These are phyloP conservation scores for Candida silvicultrix DNA, from an alignment of 805 yeast species.

Conservation along the genomic window DNA sequence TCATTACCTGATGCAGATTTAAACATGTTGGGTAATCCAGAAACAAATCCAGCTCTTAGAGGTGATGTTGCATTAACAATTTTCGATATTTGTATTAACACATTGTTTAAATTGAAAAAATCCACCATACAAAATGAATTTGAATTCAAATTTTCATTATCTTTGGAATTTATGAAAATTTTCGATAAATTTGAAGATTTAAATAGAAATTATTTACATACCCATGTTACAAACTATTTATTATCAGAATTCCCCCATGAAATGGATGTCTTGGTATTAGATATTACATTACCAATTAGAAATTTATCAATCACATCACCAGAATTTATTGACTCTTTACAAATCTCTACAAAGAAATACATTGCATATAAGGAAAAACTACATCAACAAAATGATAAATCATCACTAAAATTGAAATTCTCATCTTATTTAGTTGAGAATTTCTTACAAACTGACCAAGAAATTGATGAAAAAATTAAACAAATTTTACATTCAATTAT, in stretches of 20 bases:
- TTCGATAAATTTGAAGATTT: conserved; percentile 66
- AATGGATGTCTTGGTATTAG: conserved; percentile 38
- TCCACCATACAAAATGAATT: conserved; percentile 14
- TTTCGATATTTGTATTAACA: conserved; percentile 57
- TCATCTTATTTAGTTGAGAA: conserved; percentile 14
- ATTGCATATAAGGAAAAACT: conserved; percentile 48
- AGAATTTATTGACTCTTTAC: conserved; percentile 52
- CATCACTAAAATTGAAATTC: conserved; percentile 29
- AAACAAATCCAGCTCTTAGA: conserved; percentile 69
- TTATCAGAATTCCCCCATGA: conserved; percentile 34
- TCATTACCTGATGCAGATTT: conserved; percentile 83
- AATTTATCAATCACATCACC: conserved; percentile 25
- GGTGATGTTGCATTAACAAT: conserved; percentile 71
- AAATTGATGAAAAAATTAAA: not conserved
- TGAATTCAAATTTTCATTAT: conserved; percentile 32
- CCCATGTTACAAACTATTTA: conserved; percentile 55
- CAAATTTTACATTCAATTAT: conserved; percentile 1
- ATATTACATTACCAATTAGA: conserved; percentile 64
- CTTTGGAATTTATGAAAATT: conserved; percentile 43
- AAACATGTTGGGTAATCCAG: conserved; percentile 80
- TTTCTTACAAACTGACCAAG: conserved; percentile 14
- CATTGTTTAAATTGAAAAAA: conserved; percentile 23
- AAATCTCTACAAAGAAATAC: conserved; percentile 65
- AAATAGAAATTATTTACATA: conserved; percentile 59
- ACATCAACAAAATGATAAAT: conserved; percentile 26